Percentiles rank a stretch among this genome's conserved stretches.
Conservation (phyloP, 2,329 filamentous ascomycete species). For the Aspergillus sp. region DNA sequence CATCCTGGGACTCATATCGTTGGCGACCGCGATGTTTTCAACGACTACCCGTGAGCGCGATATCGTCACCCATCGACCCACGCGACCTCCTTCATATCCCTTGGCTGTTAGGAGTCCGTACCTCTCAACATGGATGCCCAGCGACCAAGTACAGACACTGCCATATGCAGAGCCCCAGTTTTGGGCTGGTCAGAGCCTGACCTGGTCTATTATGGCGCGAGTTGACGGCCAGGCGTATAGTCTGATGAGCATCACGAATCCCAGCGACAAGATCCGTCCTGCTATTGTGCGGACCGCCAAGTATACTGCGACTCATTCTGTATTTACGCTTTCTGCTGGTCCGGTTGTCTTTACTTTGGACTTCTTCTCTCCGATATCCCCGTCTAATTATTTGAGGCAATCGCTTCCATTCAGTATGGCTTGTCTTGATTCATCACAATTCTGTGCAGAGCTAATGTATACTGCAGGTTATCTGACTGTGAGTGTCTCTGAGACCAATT, state of each 20-base stretch:
- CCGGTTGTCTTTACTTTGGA: slow-evolving; percentile 38
- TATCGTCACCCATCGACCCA: slow-evolving; percentile 23
- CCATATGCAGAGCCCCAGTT: slow-evolving; percentile 44
- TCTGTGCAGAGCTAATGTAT: slow-evolving; percentile 10
- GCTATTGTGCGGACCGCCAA: slow-evolving; percentile 36
- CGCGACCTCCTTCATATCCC: slow-evolving; percentile 45
- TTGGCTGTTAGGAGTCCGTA: slow-evolving; percentile 47
- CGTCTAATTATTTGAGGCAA: slow-evolving; percentile 43
- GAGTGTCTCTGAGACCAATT: slow-evolving; percentile 24
- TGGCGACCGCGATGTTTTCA: slow-evolving; percentile 23
- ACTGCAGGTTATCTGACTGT: slow-evolving; percentile 42
- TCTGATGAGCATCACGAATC: slow-evolving; percentile 40
- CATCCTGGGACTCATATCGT: slow-evolving; percentile 21
- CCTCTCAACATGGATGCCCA: slow-evolving; percentile 47
- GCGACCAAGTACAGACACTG: slow-evolving; percentile 36
- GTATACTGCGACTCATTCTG: slow-evolving; percentile 45
- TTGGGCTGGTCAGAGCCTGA: slow-evolving; percentile 44
- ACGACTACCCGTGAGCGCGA: slow-evolving; percentile 10
- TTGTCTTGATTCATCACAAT: not conserved
- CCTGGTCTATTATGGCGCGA: slow-evolving; percentile 45
- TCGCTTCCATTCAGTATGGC: slow-evolving; percentile 44
- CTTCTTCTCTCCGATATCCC: slow-evolving; percentile 48
- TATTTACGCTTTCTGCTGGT: slow-evolving; percentile 42
- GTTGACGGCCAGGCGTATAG: slow-evolving; percentile 43
- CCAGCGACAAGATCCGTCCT: slow-evolving; percentile 26